phyloP scores from a whole-genome alignment of 2,329 filamentous ascomycete genomes.

The Chrysoporthe austroafricana region DNA sequence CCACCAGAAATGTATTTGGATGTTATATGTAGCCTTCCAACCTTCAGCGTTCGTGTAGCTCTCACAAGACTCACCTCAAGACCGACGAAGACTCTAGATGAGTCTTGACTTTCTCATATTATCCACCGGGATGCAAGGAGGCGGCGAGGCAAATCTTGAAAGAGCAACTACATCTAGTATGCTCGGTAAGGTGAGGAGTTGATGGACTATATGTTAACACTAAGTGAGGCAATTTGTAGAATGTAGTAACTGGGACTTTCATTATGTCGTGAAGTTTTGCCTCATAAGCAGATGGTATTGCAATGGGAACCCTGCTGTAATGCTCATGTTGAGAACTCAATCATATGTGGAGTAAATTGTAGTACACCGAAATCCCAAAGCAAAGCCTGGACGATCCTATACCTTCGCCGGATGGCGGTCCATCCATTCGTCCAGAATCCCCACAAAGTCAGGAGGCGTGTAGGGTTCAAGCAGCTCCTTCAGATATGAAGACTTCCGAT shows the following conservation, averaged over 20 bases:
- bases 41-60: too few species aligned
- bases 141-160: too few species aligned
- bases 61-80: too few species aligned
- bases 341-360: neutral
- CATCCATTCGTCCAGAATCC: slow-evolving; percentile 37
- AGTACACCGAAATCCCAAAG: too few species aligned
- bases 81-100: too few species aligned
- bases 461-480: slow-evolving; percentile 28
- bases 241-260: neutral
- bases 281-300: neutral
- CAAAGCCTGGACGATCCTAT: neutral
- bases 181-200: too few species aligned
- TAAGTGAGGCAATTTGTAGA: too few species aligned
- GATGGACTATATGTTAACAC: too few species aligned
- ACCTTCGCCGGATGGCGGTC: slow-evolving; percentile 23
- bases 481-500: slow-evolving; percentile 29
- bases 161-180: too few species aligned
- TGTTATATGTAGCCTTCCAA: too few species aligned
- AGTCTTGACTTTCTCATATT: too few species aligned
- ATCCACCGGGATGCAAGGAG: too few species aligned
- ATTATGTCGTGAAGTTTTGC: neutral
- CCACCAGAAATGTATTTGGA: neutral
- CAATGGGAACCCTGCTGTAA: neutral
- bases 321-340: neutral
- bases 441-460: slow-evolving; percentile 32